Evolutionary conservation across 371 early-diverging fungal species (phyloP), one percentile per base, ranked within the genome.

Genomic region (Apophysomyces elegans): DNA sequence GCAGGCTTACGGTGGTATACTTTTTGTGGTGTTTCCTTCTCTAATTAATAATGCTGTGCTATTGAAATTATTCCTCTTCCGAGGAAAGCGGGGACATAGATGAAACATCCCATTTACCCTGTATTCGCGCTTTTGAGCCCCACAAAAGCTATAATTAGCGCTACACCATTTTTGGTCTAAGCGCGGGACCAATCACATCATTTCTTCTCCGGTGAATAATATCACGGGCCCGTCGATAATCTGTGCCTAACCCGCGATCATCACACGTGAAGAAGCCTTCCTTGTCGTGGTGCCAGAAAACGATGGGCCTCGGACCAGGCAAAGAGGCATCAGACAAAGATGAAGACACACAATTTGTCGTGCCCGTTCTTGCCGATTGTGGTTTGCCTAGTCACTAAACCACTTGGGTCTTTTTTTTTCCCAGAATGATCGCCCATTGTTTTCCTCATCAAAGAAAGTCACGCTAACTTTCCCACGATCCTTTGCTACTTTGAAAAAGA

Each of bases 171-270:
- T 50, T 50, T 50, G 50, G 50, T 50, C 21, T 50, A 50, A 50
- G 50, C 50, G 50, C 50, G 50, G 50, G 50, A 50, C 50, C 50
- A 50, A 50, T 50, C 50, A 50, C 50, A 50, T n/a, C 21, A 46
- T 46, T 46, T 9, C 7, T 50, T 26, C 21, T 18, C 50, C 18
- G 50, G 16, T 41, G 11, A 50, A 18, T 21, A 21, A 21, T 18
- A 18, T 50, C 50, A 50, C 50, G 21, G 50, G 50, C 50, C 50
- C 50, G 21, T 50, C 50, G n/a, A 50, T 7, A 21, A 7, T 7
- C 21, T n/a, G 26, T 26, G 26, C 26, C 26, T 50, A n/a, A 21
- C 21, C 50, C 21, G 50, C 50, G 50, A 50, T 50, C 50, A 32
- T 21, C 26, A 50, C 50, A 50, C 50, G 50, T 50, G 50, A 50